Conservation (phyloP, 1,284 basidiomycete species). For the Ganoderma lucidum region DNA sequence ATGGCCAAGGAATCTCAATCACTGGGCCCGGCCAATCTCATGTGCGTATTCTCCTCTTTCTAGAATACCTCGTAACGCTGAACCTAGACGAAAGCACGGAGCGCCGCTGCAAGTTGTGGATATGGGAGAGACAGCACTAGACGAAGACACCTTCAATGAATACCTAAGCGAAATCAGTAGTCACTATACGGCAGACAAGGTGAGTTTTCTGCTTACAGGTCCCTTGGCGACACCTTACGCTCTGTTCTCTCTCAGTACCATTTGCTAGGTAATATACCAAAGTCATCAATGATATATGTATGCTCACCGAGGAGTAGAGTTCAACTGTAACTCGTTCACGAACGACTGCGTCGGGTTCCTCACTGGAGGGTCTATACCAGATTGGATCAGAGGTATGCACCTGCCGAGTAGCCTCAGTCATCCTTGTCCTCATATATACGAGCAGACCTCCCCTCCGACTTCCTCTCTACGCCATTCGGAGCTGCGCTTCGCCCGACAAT, state of each 20-base stretch:
- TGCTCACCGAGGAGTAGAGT: constrained; percentile 55
- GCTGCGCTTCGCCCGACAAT: constrained; percentile 88
- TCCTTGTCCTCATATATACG: neutral
- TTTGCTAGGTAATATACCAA: constrained; percentile 69
- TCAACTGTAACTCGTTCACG: constrained; percentile 93
- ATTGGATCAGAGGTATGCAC: constrained; percentile 74
- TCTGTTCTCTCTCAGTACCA: constrained; percentile 72
- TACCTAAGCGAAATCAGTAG: constrained; percentile 79
- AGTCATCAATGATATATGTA: too few species aligned
- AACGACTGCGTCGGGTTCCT: constrained; percentile 88
- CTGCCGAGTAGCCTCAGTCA: neutral
- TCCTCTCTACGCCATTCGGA: constrained; percentile 91
- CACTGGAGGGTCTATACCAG: constrained; percentile 81
- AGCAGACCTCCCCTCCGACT: constrained; percentile 86
- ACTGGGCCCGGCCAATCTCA: constrained; percentile 80
- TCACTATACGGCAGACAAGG: constrained; percentile 89
- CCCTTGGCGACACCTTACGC: constrained; percentile 14
- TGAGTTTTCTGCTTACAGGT: constrained; percentile 42
- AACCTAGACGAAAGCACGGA: constrained; percentile 62
- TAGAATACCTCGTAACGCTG: neutral
- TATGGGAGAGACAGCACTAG: constrained; percentile 85
- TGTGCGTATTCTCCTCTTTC: constrained; percentile 54
- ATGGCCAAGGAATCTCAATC: constrained; percentile 84
- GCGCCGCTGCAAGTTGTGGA: constrained; percentile 78
- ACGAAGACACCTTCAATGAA: constrained; percentile 85